Percentiles rank a stretch among this genome's conserved stretches.
Evolutionary conservation across 257 asterid species (phyloP).

Genomic region (Galeopsis tetrahit): DNA sequence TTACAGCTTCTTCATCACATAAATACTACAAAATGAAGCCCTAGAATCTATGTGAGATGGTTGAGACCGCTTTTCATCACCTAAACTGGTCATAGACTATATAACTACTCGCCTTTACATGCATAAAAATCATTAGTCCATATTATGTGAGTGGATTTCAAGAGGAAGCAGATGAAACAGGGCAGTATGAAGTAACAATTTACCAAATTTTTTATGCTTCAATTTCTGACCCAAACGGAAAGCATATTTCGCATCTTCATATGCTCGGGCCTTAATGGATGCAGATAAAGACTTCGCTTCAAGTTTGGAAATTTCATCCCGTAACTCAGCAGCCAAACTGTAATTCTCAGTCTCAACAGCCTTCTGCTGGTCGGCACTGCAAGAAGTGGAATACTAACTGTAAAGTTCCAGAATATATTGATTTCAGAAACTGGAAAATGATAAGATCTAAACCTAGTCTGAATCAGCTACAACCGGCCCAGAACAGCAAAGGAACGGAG

Average conservation of each 20-base stretch:
- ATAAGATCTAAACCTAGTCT: not conserved
- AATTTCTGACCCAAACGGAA: slow-evolving; percentile 96
- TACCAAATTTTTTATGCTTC: slow-evolving; percentile 87
- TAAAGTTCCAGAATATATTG: slow-evolving; percentile 18
- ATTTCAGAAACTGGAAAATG: slow-evolving; percentile 1
- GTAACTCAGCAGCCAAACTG: slow-evolving; percentile 78
- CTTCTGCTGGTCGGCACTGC: slow-evolving; percentile 90
- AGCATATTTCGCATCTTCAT: slow-evolving; percentile 72
- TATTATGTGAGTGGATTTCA: slow-evolving; percentile 5
- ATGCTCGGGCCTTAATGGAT: slow-evolving; percentile 79
- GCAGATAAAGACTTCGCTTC: slow-evolving; percentile 92
- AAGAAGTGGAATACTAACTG: slow-evolving; percentile 35
- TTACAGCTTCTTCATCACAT: slow-evolving; percentile 5
- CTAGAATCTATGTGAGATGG: slow-evolving; percentile 1
- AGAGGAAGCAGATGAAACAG: not conserved
- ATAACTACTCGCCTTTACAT: not conserved
- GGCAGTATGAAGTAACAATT: slow-evolving; percentile 23
- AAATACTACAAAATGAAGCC: not conserved
- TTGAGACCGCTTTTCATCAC: too few relatives aligned
- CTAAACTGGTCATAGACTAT: not conserved
- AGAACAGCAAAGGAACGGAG: slow-evolving; percentile 26
- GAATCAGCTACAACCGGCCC: slow-evolving; percentile 7
- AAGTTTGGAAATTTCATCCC: slow-evolving; percentile 85
- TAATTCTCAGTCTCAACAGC: slow-evolving; percentile 88
- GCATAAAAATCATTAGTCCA: not conserved